A percentile compares a stretch with the other conserved stretches of the same genome.
These are phyloP conservation scores for Carex arenaria DNA, from an alignment of 202 grass and related monocot species.

Conservation along the genomic window DNA sequence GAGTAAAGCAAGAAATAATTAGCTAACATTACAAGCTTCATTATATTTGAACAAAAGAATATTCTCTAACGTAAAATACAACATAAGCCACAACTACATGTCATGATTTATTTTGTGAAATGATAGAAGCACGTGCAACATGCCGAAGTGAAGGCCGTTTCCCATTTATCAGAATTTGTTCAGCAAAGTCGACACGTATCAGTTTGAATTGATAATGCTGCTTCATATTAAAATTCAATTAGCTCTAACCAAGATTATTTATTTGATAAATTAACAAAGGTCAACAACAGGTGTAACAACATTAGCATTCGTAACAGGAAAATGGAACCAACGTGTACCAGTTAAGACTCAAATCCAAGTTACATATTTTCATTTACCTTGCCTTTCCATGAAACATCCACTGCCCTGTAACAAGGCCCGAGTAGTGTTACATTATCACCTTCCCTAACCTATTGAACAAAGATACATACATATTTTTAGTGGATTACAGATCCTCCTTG, in stretches of 20 bases:
- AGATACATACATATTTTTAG: background rate
- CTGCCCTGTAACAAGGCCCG: conserved; percentile 27
- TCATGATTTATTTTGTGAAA: conserved; percentile 70
- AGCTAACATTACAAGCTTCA: conserved; percentile 3
- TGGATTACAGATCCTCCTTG: background rate
- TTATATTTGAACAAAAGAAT: background rate
- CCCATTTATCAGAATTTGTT: conserved; percentile 89
- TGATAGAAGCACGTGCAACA: conserved; percentile 44
- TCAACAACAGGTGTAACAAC: background rate
- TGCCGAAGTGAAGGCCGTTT: conserved; percentile 49
- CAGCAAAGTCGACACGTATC: conserved; percentile 74
- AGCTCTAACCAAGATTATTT: conserved; percentile 9
- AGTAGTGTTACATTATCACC: conserved; percentile 41
- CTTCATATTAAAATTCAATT: conserved; percentile 22
- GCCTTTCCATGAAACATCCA: conserved; percentile 45
- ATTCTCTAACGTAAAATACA: background rate
- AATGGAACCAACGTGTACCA: background rate
- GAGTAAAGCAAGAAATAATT: background rate
- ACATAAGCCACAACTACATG: background rate
- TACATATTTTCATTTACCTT: conserved; percentile 17
- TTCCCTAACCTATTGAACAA: conserved; percentile 43
- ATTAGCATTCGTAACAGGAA: background rate
- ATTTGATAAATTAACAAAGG: background rate
- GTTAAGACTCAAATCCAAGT: background rate
- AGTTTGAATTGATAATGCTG: conserved; percentile 75